Base-by-base conservation (phyloP, 2,329 filamentous ascomycete species). In the Calcarisporium arbuscula region DNA sequence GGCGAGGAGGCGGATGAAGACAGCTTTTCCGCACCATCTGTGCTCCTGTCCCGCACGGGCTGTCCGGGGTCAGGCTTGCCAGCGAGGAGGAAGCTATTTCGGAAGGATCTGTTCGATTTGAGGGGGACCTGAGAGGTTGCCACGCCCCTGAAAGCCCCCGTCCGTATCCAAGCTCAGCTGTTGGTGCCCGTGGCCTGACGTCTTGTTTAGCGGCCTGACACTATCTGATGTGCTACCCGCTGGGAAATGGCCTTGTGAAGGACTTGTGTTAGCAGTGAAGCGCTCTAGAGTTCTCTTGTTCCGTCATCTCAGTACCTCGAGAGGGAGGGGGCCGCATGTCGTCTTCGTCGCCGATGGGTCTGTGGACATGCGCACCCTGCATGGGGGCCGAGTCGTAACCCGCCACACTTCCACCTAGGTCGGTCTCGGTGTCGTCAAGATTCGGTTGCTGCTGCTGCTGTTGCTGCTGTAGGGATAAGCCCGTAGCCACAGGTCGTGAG, bases 1-100 rank as follows among this genome's bases (percentile, higher is more conserved):
- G 86, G 86, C 8, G 87, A 85, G 4, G 85, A 88, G 20, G 80
- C 80, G 34, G 76, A 76, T 0, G 88, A 95, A 6, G 84, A 80
- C n/a, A 95, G 68, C 57, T 89, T 89, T 56, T 92, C 85, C 36
- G 85, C 84, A 14, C 82, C 81, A 35, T 79, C 69, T 32, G 71
- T 72, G 41, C 74, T 74, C 39, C 77, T 67, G 48, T 74, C 69
- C 32, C 51, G 70, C 57, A 52, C 68, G 57, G 58, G 59, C 46
- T 62, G 60, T 42, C 56, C 59, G 37, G 58, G 61, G 37, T 74
- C 73, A 52, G 67, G 65, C 61, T 73, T 70, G 56, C 68, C 58
- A 40, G 78, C 66, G 48, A 86, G 55, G 56, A 85, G 71, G 50
- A 94, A 87, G 47, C 73, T 83, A 8, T 83, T 86, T 34, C 81